These are phyloP conservation scores for Tulasnella sp. DNA, from an alignment of 768 basidiomycete genomes.

Conservation along the genomic window DNA sequence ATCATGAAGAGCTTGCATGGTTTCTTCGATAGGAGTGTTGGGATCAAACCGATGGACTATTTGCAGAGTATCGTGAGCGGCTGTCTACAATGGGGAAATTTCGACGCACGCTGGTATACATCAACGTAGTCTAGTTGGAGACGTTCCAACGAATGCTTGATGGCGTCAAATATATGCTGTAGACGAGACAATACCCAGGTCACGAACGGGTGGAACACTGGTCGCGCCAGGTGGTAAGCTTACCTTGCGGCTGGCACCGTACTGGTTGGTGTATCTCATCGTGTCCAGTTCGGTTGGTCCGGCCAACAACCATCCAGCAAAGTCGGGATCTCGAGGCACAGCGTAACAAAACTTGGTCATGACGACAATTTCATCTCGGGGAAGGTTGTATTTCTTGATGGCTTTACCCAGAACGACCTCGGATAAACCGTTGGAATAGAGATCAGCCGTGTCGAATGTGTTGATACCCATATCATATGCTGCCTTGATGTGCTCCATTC, in stretches of 20 bases:
- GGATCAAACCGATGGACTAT: slow-evolving; percentile 19
- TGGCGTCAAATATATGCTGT: slow-evolving; percentile 65
- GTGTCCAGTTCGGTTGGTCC: slow-evolving; percentile 35
- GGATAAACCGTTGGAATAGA: slow-evolving; percentile 37
- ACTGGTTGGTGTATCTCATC: slow-evolving; percentile 56
- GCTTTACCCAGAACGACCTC: slow-evolving; percentile 68
- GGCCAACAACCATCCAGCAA: background rate
- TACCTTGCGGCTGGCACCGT: slow-evolving; percentile 53
- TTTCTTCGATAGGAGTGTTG: slow-evolving; percentile 22
- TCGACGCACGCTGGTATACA: slow-evolving; percentile 56
- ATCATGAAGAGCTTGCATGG: slow-evolving; percentile 23
- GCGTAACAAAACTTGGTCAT: slow-evolving; percentile 58
- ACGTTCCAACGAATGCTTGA: slow-evolving; percentile 51
- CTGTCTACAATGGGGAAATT: background rate
- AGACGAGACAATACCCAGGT: background rate
- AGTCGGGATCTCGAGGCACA: background rate
- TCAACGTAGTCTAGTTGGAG: slow-evolving; percentile 76
- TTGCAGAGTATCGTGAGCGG: background rate
- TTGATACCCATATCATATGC: slow-evolving; percentile 22
- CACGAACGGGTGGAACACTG: background rate
- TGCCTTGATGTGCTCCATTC: background rate
- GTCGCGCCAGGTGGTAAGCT: background rate
- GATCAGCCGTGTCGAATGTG: slow-evolving; percentile 10
- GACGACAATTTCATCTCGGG: slow-evolving; percentile 63
- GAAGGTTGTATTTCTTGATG: slow-evolving; percentile 49